phyloP scores from a whole-genome alignment of 2,329 filamentous ascomycete genomes.

The Diatrype stigma region DNA sequence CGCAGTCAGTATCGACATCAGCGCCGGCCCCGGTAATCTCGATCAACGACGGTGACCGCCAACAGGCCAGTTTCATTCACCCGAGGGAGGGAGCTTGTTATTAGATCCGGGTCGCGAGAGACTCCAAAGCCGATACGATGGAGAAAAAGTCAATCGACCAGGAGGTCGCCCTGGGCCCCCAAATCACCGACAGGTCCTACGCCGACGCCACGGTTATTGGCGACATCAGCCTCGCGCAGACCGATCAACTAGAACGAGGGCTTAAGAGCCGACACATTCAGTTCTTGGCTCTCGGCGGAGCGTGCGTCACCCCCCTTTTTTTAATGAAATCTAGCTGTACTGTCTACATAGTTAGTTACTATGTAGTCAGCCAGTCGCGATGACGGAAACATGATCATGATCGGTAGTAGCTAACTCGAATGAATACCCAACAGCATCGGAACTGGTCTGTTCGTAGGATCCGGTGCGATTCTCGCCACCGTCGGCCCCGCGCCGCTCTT shows the following conservation, averaged over 20 bases:
- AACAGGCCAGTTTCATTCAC: too few species aligned
- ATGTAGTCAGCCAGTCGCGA: too few species aligned
- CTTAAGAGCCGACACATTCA: constrained; percentile 59
- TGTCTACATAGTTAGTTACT: too few species aligned
- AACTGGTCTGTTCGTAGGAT: constrained; percentile 61
- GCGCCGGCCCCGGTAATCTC: too few species aligned
- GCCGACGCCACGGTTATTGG: constrained; percentile 13
- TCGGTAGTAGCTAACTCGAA: not conserved
- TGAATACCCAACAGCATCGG: constrained; percentile 41
- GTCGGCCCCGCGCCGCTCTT: constrained; percentile 64
- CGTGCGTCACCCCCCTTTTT: too few species aligned
- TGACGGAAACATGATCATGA: too few species aligned
- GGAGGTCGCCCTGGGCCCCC: constrained; percentile 18
- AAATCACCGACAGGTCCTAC: constrained; percentile 18
- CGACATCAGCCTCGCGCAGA: constrained; percentile 28
- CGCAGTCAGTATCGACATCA: too few species aligned
- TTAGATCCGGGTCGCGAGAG: not conserved
- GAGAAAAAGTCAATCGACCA: constrained; percentile 8
- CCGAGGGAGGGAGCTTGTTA: too few species aligned
- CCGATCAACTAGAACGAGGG: constrained; percentile 47
- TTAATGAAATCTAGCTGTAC: too few species aligned
- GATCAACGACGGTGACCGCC: too few species aligned
- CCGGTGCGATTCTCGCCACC: constrained; percentile 50
- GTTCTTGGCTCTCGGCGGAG: constrained; percentile 52
- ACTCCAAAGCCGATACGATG: constrained; percentile 9